Evolutionary conservation across 176 grass and related monocot species (phyloP).

Genomic region (Thinopyrum elongatum): DNA sequence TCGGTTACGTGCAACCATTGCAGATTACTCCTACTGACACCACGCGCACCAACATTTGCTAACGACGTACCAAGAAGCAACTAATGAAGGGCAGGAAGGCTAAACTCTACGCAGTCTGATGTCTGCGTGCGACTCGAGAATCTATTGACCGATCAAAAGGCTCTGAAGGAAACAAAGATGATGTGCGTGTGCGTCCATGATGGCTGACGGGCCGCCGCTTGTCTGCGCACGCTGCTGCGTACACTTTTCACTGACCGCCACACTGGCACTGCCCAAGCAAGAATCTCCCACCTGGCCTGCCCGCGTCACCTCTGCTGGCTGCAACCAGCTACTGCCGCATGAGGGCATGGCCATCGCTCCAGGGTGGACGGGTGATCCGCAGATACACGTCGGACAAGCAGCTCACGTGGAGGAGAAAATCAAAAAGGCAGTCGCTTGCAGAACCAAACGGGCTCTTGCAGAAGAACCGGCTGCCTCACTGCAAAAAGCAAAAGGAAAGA

Average conservation of each 20-base stretch:
- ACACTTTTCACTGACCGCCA: not conserved
- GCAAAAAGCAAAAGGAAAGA: too few species aligned
- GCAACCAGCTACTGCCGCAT: slow-evolving; percentile 27
- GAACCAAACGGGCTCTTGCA: too few species aligned
- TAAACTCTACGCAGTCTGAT: slow-evolving; percentile 29
- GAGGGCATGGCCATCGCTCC: not conserved
- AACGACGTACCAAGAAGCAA: not conserved
- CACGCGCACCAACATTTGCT: not conserved
- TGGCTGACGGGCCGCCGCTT: not conserved
- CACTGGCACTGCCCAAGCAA: not conserved
- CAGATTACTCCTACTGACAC: slow-evolving; percentile 18
- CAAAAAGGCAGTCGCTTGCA: too few species aligned
- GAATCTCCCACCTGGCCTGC: slow-evolving; percentile 7
- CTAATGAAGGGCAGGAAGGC: slow-evolving; percentile 12
- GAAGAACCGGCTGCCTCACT: too few species aligned
- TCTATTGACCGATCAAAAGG: too few species aligned
- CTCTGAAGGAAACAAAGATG: not conserved
- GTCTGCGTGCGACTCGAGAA: not conserved
- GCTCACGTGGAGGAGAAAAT: too few species aligned
- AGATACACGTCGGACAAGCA: too few species aligned
- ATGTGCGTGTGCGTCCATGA: not conserved
- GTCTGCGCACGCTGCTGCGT: not conserved
- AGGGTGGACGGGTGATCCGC: too few species aligned
- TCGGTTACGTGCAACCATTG: slow-evolving; percentile 3
- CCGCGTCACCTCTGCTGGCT: not conserved